Evolutionary conservation across 208 protist species (phyloP).

Genomic region (Trypanosomatidae sp.): DNA sequence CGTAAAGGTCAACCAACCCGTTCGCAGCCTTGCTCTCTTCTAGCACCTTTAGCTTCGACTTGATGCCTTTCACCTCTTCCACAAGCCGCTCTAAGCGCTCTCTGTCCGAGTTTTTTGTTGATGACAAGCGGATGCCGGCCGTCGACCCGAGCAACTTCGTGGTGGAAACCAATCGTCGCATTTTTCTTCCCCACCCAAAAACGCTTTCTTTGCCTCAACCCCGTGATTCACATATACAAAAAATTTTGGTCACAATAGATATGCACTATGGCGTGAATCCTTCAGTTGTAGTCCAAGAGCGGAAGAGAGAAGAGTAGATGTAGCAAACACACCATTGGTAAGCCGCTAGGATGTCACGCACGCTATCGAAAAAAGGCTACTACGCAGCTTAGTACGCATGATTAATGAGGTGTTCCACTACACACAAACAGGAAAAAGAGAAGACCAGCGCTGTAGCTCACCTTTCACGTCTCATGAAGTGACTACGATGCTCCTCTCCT

Average conservation of each 20-base stretch:
- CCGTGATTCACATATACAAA: neutral
- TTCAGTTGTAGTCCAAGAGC: neutral
- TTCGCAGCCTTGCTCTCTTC: conserved; percentile 65
- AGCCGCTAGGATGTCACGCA: neutral
- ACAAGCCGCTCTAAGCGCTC: conserved; percentile 17
- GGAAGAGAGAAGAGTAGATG: neutral
- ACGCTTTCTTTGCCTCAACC: neutral
- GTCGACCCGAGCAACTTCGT: neutral
- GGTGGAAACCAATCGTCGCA: conserved; percentile 5
- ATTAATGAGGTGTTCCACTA: neutral
- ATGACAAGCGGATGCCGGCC: neutral
- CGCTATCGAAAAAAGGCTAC: neutral
- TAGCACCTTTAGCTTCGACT: conserved; percentile 43
- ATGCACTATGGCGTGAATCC: neutral
- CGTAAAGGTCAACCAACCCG: conserved; percentile 62
- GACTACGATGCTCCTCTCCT: no score
- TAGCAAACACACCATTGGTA: neutral
- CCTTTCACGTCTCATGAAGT: neutral
- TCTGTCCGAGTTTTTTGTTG: conserved; percentile 6
- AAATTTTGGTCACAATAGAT: neutral
- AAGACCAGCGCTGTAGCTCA: neutral
- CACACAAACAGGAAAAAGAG: neutral
- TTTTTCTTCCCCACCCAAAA: neutral
- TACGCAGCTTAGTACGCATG: neutral
- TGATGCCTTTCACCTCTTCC: conserved; percentile 36